Base-by-base conservation (phyloP, 345 rosid genomes). In the Pistacia atlantica region DNA sequence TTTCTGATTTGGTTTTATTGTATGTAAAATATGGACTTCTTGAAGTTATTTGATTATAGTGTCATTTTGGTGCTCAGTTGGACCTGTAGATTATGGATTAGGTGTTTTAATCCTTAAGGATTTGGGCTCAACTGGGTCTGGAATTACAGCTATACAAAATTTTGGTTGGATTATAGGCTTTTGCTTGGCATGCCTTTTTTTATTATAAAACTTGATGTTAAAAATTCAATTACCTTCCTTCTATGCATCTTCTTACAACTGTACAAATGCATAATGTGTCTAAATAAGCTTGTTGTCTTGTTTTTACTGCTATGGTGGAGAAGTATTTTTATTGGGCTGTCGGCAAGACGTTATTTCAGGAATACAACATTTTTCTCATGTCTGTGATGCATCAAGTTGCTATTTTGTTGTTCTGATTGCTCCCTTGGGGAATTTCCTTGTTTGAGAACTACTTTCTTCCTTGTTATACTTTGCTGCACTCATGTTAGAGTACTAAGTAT, bases 321-420 rank as follows among this genome's bases (percentile, higher is more conserved):
- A 55, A 68, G 42, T 52, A 38, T 73, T 62, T 74, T 55, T 14
- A 69, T 55, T 25, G 48, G 52, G 70, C 71, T 54, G 71, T 46
- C 69, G 65, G 45, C 59, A 1, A 18, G 58, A 66, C n/a, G 38
- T 71, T 49, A 66, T 31, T 12, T 31, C 46, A 45, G 2, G 35
- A 55, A 38, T 7, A 7, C 5, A 38, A 2, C 6, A 16, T 42
- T 20, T 54, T 35, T 76, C 4, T 80, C 14, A 12, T 35, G 25
- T 67, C 65, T 66, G 38, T 71, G 31, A 13, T 58, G 63, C 49
- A 54, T 52, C 20, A 38, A 35, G 54, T 68, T 33, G 62, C 65
- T 58, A 45, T 69, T 9, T 68, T 64, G 60, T 64, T n/a, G 2
- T 65, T 72, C 78, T 72, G 37, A 52, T 63, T 4, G 48, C 61